Evolutionary conservation across 169 alveolate species (phyloP).

Genomic region (Eimeria acervulina): DNA sequence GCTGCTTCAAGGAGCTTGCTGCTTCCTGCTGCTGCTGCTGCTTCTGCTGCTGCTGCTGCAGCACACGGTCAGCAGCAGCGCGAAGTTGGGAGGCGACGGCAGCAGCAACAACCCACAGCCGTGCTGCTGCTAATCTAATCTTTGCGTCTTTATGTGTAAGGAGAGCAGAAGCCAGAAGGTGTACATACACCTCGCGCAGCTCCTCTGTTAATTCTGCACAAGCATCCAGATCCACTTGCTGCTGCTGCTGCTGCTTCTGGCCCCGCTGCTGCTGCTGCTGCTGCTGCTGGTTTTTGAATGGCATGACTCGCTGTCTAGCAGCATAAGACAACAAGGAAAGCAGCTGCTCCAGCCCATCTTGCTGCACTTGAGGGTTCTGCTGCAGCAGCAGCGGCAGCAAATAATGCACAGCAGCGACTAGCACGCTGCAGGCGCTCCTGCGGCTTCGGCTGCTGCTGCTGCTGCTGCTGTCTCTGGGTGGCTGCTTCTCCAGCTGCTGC

Average conservation of each 20-base stretch:
- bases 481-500: neutral
- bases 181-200: slow-evolving; percentile 62
- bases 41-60: slow-evolving; percentile 73
- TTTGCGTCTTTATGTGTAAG: slow-evolving; percentile 9
- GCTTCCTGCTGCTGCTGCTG: slow-evolving; percentile 53
- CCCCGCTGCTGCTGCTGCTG: slow-evolving; percentile 32
- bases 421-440: slow-evolving; percentile 25
- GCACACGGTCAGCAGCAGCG: neutral
- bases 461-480: slow-evolving; percentile 3
- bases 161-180: slow-evolving; percentile 59
- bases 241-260: slow-evolving; percentile 60
- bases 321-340: slow-evolving; percentile 7
- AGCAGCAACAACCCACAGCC: slow-evolving; percentile 52
- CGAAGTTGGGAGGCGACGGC: slow-evolving; percentile 32
- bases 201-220: slow-evolving; percentile 19
- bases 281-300: slow-evolving; percentile 2
- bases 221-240: slow-evolving; percentile 53
- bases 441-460: slow-evolving; percentile 61
- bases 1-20: slow-evolving; percentile 31
- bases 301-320: neutral
- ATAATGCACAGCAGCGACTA: neutral
- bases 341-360: slow-evolving; percentile 68
- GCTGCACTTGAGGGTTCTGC: slow-evolving; percentile 23
- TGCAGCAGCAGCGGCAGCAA: slow-evolving; percentile 74
- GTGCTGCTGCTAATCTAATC: slow-evolving; percentile 6